phyloP scores from a whole-genome alignment of 441 rosid species.

The Adansonia gregorii region DNA sequence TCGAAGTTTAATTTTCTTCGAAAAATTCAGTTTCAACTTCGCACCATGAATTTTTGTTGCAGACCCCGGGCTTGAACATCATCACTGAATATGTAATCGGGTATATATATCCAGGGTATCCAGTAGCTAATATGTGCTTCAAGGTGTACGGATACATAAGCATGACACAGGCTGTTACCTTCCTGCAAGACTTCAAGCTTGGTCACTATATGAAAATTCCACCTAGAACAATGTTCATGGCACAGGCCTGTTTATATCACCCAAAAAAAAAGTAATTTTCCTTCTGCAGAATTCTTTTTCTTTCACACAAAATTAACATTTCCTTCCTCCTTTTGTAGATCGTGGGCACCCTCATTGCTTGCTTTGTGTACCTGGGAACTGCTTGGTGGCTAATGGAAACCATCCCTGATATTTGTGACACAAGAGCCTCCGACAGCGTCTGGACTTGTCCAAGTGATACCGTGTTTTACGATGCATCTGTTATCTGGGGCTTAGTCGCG shows the following conservation, averaged over 20 bases:
- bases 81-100: slow-evolving; percentile 91
- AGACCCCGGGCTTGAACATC: slow-evolving; percentile 88
- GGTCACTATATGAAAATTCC: slow-evolving; percentile 98
- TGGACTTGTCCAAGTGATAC: slow-evolving; percentile 93
- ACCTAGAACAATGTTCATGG: slow-evolving; percentile 94
- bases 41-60: slow-evolving; percentile 25
- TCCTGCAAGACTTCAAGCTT: slow-evolving; percentile 92
- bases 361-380: slow-evolving; percentile 70
- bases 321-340: slow-evolving; percentile 43
- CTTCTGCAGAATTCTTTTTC: too few relatives aligned
- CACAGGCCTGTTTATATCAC: slow-evolving; percentile 50
- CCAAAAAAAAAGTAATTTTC: too few relatives aligned
- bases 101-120: slow-evolving; percentile 90
- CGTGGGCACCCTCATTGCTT: slow-evolving; percentile 81
- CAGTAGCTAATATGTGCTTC: slow-evolving; percentile 95
- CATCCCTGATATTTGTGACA: slow-evolving; percentile 72
- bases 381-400: slow-evolving; percentile 98
- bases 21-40: too few relatives aligned
- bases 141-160: slow-evolving; percentile 94
- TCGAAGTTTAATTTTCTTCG: not conserved
- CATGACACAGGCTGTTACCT: slow-evolving; percentile 83
- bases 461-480: slow-evolving; percentile 90
- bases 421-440: slow-evolving; percentile 59
- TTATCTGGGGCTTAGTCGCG: slow-evolving; percentile 88
- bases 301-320: not conserved